Evolutionary conservation across 495 filamentous ascomycete genomes (phyloP), one percentile per base, ranked within the genome.

Genomic region (Poronia punctata): DNA sequence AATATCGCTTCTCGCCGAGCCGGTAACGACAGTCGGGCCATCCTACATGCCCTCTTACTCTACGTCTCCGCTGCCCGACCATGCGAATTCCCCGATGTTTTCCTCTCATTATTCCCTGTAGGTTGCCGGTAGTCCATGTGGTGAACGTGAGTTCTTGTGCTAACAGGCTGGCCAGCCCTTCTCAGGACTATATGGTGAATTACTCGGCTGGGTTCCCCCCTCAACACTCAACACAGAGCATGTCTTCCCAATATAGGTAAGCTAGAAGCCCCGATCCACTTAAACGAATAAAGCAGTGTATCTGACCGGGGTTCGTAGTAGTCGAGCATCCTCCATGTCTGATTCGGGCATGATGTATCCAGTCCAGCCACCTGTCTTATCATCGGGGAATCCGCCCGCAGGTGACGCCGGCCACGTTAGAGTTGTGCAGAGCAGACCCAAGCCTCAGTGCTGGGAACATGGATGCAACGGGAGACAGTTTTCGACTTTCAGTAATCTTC

Each of bases 371-470:
- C 45, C 46, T 16, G 40, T 54, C 44, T 46, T 59, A 2, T 48
- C 55, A 19, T 56, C 55, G 3, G 55, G 55, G 11, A 40, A 34
- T 7, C 40, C 51, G 17, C 21, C 57, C 1, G 30, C 46, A 50
- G 72, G 56, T 14, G 49, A 64, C 15, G 47, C 45, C 7, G 73
- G 73, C 12, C 71, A 77, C 36, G 77, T 84, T 4, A 73, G 84
- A 35, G 75, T 88, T 25, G 71, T 88, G 9, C 81, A 80, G 50
- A 79, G 78, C 35, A 76, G 85, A 40, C 86, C 85, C 6, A 89
- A 88, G 61, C 88, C 88, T 3, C 88, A 93, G 57, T 95, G 88
- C 62, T 95, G 85, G 85, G 88, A 95, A 33, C 88, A 95, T 50
- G 88, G 88, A 7, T 95, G 88, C 71, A 93, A 94, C 53, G 88